Conservation (phyloP, 331 rosid genomes). For the Pyrus hybrid region DNA sequence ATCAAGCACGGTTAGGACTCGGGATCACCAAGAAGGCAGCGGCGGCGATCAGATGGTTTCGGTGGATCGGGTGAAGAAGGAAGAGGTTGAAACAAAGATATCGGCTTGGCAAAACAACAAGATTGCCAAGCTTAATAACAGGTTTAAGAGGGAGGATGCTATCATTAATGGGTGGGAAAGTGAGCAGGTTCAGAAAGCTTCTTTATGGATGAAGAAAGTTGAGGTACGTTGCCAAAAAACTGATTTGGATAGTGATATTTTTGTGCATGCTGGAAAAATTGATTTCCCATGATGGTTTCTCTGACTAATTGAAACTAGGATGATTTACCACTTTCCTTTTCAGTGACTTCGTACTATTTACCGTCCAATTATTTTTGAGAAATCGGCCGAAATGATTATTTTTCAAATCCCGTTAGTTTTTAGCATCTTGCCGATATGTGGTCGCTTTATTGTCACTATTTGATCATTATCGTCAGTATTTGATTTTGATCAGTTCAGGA, state of each 20-base stretch:
- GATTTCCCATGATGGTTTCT: slow-evolving; percentile 10
- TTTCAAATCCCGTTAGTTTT: no score
- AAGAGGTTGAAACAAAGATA: slow-evolving; percentile 90
- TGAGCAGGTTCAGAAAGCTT: slow-evolving; percentile 73
- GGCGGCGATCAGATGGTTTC: slow-evolving; percentile 33
- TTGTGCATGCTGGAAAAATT: background rate
- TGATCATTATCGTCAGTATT: no score
- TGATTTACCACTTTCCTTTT: background rate
- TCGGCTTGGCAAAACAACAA: slow-evolving; percentile 92
- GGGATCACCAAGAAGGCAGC: background rate
- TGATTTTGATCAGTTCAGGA: no score
- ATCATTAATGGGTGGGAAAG: slow-evolving; percentile 70
- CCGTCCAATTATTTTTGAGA: background rate
- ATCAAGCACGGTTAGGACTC: background rate
- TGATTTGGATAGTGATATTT: no score
- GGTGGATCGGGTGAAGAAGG: slow-evolving; percentile 77
- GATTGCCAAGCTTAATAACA: slow-evolving; percentile 67
- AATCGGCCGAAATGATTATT: no score
- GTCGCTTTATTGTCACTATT: no score
- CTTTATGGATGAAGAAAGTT: slow-evolving; percentile 78
- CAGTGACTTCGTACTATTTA: background rate
- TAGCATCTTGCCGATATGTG: no score
- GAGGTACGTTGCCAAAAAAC: slow-evolving; percentile 40
- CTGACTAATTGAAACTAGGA: slow-evolving; percentile 1
- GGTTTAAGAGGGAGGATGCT: slow-evolving; percentile 92